Conservation (phyloP, 2,329 filamentous ascomycete genomes). For the Pseudogymnoascus sp. region DNA sequence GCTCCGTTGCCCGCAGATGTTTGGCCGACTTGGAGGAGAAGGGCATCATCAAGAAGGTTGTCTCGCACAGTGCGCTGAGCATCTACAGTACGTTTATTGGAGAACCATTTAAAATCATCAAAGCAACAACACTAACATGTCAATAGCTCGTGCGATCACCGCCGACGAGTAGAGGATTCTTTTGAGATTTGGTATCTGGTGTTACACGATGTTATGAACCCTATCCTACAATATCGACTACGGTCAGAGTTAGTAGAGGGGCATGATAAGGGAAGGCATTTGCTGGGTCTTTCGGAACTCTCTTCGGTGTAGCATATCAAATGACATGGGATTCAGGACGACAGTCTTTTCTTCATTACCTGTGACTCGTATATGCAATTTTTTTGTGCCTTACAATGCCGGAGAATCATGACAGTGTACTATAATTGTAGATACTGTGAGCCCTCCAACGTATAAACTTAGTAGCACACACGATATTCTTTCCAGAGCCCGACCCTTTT, state of each 20-base stretch:
- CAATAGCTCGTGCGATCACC: constrained; percentile 54
- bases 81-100: constrained; percentile 75
- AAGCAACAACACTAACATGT: constrained; percentile 27
- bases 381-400: not conserved
- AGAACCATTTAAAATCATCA: constrained; percentile 13
- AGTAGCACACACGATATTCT: too few species aligned
- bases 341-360: not conserved
- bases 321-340: constrained; percentile 20
- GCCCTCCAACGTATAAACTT: too few species aligned
- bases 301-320: constrained; percentile 33
- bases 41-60: constrained; percentile 96
- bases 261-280: constrained; percentile 28
- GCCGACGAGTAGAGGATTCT: constrained; percentile 38
- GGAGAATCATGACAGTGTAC: not conserved
- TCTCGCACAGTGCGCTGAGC: constrained; percentile 93
- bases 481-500: not conserved
- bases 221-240: constrained; percentile 25
- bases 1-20: constrained; percentile 85
- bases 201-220: constrained; percentile 29
- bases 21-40: constrained; percentile 93
- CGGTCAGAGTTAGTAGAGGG: constrained; percentile 24
- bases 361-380: not conserved
- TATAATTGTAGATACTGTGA: not conserved
- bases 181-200: constrained; percentile 16
- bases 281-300: constrained; percentile 28